Conservation (phyloP, 805 yeast species). For the Kurtzmaniella fragi region DNA sequence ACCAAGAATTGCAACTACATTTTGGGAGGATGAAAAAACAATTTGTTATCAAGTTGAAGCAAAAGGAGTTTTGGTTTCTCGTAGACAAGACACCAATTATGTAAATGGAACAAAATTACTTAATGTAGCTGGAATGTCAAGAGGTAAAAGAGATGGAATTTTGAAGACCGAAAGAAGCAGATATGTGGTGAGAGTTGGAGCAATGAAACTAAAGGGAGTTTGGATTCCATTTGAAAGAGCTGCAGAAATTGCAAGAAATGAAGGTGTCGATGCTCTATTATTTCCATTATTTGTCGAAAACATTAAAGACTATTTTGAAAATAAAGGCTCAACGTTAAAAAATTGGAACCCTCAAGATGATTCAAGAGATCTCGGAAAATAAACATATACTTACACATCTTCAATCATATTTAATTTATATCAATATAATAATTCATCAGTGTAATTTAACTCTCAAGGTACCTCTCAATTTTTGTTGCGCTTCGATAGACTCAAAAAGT, state of each 20-base stretch:
- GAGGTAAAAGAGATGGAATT: conserved; percentile 38
- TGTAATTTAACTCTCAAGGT: conserved; percentile 32
- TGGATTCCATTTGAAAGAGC: conserved; percentile 40
- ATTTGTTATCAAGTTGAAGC: conserved; percentile 35
- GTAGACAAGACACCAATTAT: conserved; percentile 30
- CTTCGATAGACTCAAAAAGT: conserved; percentile 72
- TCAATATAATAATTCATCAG: too few species aligned
- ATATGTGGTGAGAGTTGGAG: conserved; percentile 29
- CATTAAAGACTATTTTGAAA: conserved; percentile 20
- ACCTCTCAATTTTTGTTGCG: conserved; percentile 70
- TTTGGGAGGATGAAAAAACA: conserved; percentile 34
- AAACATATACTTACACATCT: background rate
- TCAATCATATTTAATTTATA: background rate
- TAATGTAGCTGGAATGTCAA: conserved; percentile 34
- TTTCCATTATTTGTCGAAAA: conserved; percentile 31
- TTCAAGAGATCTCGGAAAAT: background rate
- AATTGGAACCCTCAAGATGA: conserved; percentile 4
- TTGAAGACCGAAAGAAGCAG: conserved; percentile 29
- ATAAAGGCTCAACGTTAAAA: conserved; percentile 19
- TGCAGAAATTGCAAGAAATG: conserved; percentile 34
- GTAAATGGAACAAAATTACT: conserved; percentile 36
- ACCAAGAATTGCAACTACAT: conserved; percentile 31
- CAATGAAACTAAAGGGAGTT: conserved; percentile 38
- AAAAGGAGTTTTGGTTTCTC: conserved; percentile 26
- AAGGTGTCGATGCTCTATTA: conserved; percentile 28